Percentiles rank a stretch among this genome's conserved stretches.
Conservation (phyloP, 75 land plant species). For the Gnetum montanum region DNA sequence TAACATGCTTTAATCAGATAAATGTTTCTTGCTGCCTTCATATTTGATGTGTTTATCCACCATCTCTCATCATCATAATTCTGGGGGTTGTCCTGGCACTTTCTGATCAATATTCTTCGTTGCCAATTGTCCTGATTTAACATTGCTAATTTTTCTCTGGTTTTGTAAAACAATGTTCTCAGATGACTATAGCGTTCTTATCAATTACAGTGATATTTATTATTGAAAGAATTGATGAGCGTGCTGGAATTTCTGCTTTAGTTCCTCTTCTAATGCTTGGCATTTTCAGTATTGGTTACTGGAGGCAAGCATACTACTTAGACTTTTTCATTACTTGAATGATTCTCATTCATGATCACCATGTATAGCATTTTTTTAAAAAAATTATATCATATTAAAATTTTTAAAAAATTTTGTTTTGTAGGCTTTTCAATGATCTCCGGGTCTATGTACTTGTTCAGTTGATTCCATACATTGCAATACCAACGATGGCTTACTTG, state of each 20-base stretch:
- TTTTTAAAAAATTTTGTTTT: slow-evolving; percentile 13
- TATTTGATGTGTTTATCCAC: not conserved
- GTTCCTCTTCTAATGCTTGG: slow-evolving; percentile 40
- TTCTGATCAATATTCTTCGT: not conserved
- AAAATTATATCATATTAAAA: not conserved
- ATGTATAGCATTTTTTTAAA: not conserved
- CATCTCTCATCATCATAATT: not conserved
- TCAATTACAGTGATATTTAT: slow-evolving; percentile 58
- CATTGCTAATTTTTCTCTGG: not conserved
- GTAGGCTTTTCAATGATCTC: slow-evolving; percentile 72
- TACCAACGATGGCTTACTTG: slow-evolving; percentile 45
- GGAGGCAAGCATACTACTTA: slow-evolving; percentile 35
- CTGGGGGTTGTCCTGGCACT: not conserved
- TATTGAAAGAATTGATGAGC: slow-evolving; percentile 66
- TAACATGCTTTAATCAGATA: too few relatives aligned
- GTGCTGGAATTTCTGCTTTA: slow-evolving; percentile 49
- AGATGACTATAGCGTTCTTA: slow-evolving; percentile 67
- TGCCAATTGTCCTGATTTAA: not conserved
- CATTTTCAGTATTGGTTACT: slow-evolving; percentile 42
- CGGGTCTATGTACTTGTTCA: slow-evolving; percentile 56
- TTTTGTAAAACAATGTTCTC: slow-evolving; percentile 12
- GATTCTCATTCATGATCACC: not conserved
- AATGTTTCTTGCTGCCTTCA: not conserved
- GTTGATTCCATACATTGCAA: slow-evolving; percentile 57
- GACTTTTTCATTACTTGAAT: not conserved